phyloP scores from a whole-genome alignment of 2,329 filamentous ascomycete species.

The Huntiella moniliformis region DNA sequence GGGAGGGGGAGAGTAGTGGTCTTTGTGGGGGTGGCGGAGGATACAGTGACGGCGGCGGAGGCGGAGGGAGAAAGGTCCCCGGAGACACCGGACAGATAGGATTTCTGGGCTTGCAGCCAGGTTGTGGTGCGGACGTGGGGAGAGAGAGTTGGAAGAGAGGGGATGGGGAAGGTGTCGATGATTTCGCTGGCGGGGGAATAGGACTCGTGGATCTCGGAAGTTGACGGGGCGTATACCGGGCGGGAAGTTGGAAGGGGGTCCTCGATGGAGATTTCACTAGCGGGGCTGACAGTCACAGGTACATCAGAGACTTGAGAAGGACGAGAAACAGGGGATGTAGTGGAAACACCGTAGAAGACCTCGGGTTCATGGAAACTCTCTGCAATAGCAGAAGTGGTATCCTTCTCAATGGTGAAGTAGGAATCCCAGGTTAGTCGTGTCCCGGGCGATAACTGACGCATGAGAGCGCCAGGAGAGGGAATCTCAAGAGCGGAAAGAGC shows the following conservation, averaged over 20 bases:
- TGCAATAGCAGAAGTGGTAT: conserved; percentile 75
- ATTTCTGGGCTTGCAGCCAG: conserved; percentile 69
- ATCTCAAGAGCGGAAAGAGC: conserved; percentile 70
- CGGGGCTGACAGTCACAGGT: too few relatives aligned
- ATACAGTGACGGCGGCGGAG: neutral
- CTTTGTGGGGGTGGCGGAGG: neutral
- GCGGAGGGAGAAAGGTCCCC: conserved; percentile 20
- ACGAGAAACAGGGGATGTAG: too few relatives aligned
- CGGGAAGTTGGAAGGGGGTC: conserved; percentile 13
- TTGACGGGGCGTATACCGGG: conserved; percentile 14
- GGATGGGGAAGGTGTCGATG: conserved; percentile 35
- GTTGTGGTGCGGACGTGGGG: conserved; percentile 59
- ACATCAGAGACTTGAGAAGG: too few relatives aligned
- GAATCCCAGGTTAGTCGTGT: conserved; percentile 65
- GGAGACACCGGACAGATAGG: conserved; percentile 52
- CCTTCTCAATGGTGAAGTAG: conserved; percentile 18
- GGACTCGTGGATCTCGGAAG: neutral
- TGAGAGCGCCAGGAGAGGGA: conserved; percentile 82
- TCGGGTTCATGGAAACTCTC: conserved; percentile 64
- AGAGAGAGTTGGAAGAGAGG: too few relatives aligned
- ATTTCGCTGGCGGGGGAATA: conserved; percentile 23
- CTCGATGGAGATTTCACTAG: neutral
- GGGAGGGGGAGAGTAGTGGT: neutral
- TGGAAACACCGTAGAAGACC: too few relatives aligned
- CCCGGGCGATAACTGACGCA: conserved; percentile 60